Base-by-base conservation (phyloP, 192 early-diverging fungal species). In the Mortierella alpina region DNA sequence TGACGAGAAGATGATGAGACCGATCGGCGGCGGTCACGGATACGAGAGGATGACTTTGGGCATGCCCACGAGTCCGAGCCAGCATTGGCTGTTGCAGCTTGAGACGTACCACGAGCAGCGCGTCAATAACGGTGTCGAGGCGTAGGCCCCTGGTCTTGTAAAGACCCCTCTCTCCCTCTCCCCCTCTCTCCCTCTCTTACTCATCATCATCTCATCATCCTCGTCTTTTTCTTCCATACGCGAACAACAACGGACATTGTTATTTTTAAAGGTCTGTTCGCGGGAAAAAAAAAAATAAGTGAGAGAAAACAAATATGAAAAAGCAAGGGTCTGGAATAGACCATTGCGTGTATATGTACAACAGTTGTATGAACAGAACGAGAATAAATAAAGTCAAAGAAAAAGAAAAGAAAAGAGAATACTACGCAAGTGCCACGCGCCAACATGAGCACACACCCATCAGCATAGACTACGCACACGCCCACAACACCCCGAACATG, bases 1-100 rank as follows among this genome's bases (percentile, higher is more conserved):
- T 42, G 52, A 69, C 39, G 73, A 76, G 23, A 69, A 76, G 42
- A 39, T 53, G 18, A 68, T 73, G 72, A 53, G 55, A 5, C 31
- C 55, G 10, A 15, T 39, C 15, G 23, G 22, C 9, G 51, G 15
- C 22, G 14, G 13, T 6, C 12, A 41, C 17, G 41, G 23, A n/a
- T 13, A 40, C 48, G 49, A 22, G 48, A 52, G 61, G 61, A 77
- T 59, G 39, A 18, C 51, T 0, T 12, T 68, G 51, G 67, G 74
- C 55, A 72, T 79, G 69, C 76, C 76, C 7, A 66, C 63, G n/a
- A 67, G 57, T 44, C 76, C 76, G 22, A 79, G 76, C 47, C 69
- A 79, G 20, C 68, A 71, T 51, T 79, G 76, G 80, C 61, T 70
- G 7, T 31, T 75, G 31, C 73, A 82, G 45, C 62, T 74, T 15